Percentiles rank a stretch among this genome's conserved stretches.
Conservation (phyloP, 169 alveolate species). For the Hepatocystis sp. region DNA sequence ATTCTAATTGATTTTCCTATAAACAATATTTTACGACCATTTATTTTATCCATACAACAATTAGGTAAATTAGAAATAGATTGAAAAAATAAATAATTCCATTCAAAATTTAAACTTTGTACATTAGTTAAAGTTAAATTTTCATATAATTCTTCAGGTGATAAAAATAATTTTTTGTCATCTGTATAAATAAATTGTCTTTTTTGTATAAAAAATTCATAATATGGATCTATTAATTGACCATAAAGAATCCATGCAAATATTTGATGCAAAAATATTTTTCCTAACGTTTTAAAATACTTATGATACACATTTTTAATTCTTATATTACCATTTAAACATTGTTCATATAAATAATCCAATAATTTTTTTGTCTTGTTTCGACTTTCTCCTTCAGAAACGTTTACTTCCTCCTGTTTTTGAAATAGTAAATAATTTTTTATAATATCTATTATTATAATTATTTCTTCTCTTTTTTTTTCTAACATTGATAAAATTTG, state of each 20-base stretch:
- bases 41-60: conserved; percentile 62
- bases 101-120: conserved; percentile 80
- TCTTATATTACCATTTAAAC: conserved; percentile 65
- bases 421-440: conserved; percentile 72
- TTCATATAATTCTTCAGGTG: conserved; percentile 76
- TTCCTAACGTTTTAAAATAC: conserved; percentile 63
- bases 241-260: conserved; percentile 82
- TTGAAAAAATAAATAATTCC: conserved; percentile 81
- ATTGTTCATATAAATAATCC: conserved; percentile 73
- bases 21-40: conserved; percentile 77
- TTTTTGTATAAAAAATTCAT: conserved; percentile 80
- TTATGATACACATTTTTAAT: conserved; percentile 45
- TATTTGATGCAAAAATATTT: conserved; percentile 72
- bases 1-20: conserved; percentile 83
- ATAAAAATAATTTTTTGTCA: conserved; percentile 32
- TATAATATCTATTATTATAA: conserved; percentile 59
- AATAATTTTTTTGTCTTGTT: conserved; percentile 62
- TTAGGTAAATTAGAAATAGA: conserved; percentile 65
- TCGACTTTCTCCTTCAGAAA: conserved; percentile 64
- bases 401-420: conserved; percentile 58
- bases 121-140: conserved; percentile 72
- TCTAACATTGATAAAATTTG: conserved; percentile 77
- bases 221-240: conserved; percentile 78
- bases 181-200: conserved; percentile 76
- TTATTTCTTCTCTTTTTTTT: conserved; percentile 78